A percentile compares a stretch with the other conserved stretches of the same genome.
phyloP scores from a whole-genome alignment of 768 basidiomycete genomes.

The Psilocybe cubensis region DNA sequence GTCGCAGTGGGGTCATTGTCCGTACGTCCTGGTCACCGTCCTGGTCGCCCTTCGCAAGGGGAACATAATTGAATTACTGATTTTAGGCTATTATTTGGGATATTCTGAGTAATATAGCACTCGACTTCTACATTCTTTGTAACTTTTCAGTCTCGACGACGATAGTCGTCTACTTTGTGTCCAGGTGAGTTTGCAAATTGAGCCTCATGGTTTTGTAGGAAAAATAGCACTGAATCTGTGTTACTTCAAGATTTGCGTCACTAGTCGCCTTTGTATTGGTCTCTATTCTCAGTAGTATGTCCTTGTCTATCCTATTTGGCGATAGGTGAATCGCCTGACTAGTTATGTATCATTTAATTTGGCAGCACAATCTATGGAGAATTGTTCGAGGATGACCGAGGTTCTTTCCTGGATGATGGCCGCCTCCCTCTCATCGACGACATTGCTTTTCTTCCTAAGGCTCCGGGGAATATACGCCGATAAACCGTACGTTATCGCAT shows the following conservation, averaged over 20 bases:
- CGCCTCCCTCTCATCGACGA: constrained; percentile 11
- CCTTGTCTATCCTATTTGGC: neutral
- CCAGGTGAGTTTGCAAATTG: neutral
- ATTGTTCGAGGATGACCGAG: neutral
- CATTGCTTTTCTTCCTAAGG: constrained; percentile 32
- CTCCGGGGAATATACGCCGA: constrained; percentile 25
- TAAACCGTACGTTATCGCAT: constrained; percentile 17
- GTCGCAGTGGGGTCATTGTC: constrained; percentile 3
- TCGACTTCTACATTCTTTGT: constrained; percentile 1
- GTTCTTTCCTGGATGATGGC: neutral
- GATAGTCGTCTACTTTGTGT: neutral
- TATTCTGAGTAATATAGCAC: constrained; percentile 1
- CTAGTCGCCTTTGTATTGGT: neutral
- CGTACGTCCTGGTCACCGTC: neutral
- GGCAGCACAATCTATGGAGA: neutral
- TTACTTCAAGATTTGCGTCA: neutral
- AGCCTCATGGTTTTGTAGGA: neutral
- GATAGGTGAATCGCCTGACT: too few species aligned
- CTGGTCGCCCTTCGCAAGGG: too few species aligned
- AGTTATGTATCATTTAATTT: neutral
- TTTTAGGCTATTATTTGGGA: constrained; percentile 9
- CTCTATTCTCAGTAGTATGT: neutral
- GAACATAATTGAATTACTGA: too few species aligned
- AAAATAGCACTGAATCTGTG: neutral
- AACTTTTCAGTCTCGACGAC: neutral